Conservation (phyloP, 805 yeast species). For the Zygosaccharomyces pseudorouxii region DNA sequence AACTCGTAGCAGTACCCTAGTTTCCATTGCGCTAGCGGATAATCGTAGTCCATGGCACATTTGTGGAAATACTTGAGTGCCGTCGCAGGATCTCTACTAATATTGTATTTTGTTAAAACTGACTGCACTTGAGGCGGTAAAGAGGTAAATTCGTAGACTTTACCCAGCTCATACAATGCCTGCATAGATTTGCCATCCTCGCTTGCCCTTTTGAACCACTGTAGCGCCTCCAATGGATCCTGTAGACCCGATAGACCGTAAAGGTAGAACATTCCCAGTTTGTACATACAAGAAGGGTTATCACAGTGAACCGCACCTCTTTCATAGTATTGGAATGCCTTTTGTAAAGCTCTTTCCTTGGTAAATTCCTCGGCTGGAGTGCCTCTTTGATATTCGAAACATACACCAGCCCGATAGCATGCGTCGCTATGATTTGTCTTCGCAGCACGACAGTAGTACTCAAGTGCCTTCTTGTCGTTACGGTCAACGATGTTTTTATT, state of each 20-base stretch:
- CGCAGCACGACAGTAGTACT: conserved; percentile 56
- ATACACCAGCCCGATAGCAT: conserved; percentile 64
- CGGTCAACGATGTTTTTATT: conserved; percentile 47
- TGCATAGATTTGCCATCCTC: conserved; percentile 42
- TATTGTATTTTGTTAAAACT: conserved; percentile 13
- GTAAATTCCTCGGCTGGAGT: conserved; percentile 40
- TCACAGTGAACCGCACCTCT: conserved; percentile 60
- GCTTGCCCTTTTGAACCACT: conserved; percentile 51
- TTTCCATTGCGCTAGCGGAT: conserved; percentile 64
- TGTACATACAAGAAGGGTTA: conserved; percentile 61
- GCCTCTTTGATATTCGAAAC: conserved; percentile 51
- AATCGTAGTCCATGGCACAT: conserved; percentile 54
- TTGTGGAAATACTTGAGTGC: conserved; percentile 52
- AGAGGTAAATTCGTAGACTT: conserved; percentile 47
- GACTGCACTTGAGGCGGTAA: conserved; percentile 24
- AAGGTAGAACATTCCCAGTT: conserved; percentile 60
- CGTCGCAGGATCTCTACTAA: conserved; percentile 33
- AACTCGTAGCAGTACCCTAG: conserved; percentile 70
- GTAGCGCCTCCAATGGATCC: conserved; percentile 41
- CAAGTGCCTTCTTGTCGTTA: conserved; percentile 59
- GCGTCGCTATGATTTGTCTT: conserved; percentile 53
- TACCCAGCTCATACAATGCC: conserved; percentile 54
- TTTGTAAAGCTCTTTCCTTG: conserved; percentile 36
- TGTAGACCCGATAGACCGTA: conserved; percentile 41
- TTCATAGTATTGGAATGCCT: conserved; percentile 51